phyloP scores from a whole-genome alignment of 2,329 filamentous ascomycete species.

The Lachnellula willkommii region DNA sequence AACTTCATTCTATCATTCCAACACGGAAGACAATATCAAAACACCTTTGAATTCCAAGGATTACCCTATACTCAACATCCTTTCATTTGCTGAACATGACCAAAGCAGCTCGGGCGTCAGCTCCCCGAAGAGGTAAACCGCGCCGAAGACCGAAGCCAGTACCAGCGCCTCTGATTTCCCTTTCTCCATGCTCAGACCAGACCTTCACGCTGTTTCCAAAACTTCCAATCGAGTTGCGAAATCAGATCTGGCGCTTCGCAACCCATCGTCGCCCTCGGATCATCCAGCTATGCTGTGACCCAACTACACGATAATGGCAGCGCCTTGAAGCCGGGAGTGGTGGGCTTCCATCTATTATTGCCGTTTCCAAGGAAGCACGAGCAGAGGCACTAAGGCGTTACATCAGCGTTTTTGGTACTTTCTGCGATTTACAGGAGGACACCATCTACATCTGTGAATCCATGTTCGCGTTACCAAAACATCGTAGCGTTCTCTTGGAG shows the following conservation, averaged over 20 bases:
- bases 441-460: slow-evolving; percentile 18
- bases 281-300: slow-evolving; percentile 13
- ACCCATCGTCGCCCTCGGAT: slow-evolving; percentile 6
- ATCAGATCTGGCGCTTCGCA: slow-evolving; percentile 8
- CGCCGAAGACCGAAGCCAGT: not conserved
- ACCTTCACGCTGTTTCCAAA: slow-evolving; percentile 4
- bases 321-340: slow-evolving; percentile 7
- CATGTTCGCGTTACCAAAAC: no score
- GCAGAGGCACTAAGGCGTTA: slow-evolving; percentile 12
- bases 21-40: no score
- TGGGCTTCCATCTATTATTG: slow-evolving; percentile 8
- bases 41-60: no score
- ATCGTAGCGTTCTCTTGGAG: slow-evolving; percentile 4
- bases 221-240: slow-evolving; percentile 9
- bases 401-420: slow-evolving; percentile 9
- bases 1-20: no score
- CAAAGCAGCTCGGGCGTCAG: no score
- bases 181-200: not conserved
- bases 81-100: no score
- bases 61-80: no score
- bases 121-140: not conserved
- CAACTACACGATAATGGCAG: slow-evolving; percentile 5
- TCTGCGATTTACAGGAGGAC: slow-evolving; percentile 13
- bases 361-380: slow-evolving; percentile 15
- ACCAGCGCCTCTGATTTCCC: not conserved